Evolutionary conservation across 306 rosid genomes (phyloP), one percentile per base, ranked within the genome.

Genomic region (Vicia villosa): DNA sequence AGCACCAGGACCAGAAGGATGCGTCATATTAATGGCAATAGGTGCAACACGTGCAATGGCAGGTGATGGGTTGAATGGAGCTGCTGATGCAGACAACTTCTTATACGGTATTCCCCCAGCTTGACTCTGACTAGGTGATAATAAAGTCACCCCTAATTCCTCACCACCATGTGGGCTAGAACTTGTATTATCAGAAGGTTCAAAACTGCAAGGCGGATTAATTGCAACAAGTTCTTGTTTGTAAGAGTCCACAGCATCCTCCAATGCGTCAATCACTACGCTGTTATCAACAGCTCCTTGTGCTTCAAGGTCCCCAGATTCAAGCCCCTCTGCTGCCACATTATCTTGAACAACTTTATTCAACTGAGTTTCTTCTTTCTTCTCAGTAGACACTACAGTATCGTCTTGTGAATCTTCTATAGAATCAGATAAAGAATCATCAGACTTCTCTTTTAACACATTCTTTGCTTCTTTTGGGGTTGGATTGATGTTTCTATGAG

Each of bases 21-120:
- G 87, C 45, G 85, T 63, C 63, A 88, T 78, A 69, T 83, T 91
- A 89, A 87, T 70, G 83, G 89, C 51, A 78, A 89, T 83, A 5
- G 94, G 86, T 63, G 94, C 82, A 72, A 91, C 76, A 24, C 91
- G 96, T 43, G 85, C 80, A 77, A 80, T 80, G 61, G 82, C 68
- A 28, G 92, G 87, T 16, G 96, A 80, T 60, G 99, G 99, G 73
- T 89, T 95, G 83, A 91, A 95, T 56, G 97, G 99, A 80, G 92
- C 89, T 17, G 99, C 99, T 43, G 96, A 89, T 22, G 99, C 99
- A 46, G 99, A 95, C 76, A 95, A 78, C 75, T 95, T 95, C 82
- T 81, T 91, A 76, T 69, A 77, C 0, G 87, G 58, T 41, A 77
- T 71, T 70, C 84, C 86, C 41, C 80, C 85, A 46, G 46, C 36